A percentile compares a stretch with the other conserved stretches of the same genome.
These are phyloP conservation scores for Leccinum discolor DNA, from an alignment of 1,284 basidiomycete species.

Conservation along the genomic window DNA sequence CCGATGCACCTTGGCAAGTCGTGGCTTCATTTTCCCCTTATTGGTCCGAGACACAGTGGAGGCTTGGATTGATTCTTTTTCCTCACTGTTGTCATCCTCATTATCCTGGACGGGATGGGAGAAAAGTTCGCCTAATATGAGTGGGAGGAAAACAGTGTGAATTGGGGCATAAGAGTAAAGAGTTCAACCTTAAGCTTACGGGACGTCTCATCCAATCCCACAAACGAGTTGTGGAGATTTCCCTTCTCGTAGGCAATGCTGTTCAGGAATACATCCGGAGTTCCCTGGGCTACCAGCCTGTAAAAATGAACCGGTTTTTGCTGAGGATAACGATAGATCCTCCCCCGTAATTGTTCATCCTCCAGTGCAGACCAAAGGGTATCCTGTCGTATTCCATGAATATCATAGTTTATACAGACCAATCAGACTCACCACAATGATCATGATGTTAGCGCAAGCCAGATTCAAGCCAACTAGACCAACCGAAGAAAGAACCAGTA, in stretches of 20 bases:
- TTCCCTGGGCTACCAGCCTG: neutral
- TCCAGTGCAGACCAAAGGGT: slow-evolving; percentile 14
- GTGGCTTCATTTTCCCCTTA: neutral
- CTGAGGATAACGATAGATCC: slow-evolving; percentile 6
- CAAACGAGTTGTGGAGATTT: neutral
- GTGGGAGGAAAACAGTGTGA: neutral
- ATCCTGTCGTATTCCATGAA: slow-evolving; percentile 3
- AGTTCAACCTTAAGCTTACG: neutral
- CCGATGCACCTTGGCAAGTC: neutral
- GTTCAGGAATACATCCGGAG: neutral
- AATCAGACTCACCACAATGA: neutral
- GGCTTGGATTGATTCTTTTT: too few species aligned
- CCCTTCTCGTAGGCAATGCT: neutral
- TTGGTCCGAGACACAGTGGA: too few species aligned
- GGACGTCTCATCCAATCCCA: neutral
- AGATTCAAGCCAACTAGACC: neutral
- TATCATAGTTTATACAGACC: neutral
- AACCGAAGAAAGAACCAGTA: neutral
- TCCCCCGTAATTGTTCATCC: slow-evolving; percentile 5
- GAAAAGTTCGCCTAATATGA: neutral
- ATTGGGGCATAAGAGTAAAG: too few species aligned
- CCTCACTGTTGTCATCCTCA: too few species aligned
- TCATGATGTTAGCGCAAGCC: neutral
- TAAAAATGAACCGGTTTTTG: slow-evolving; percentile 13
- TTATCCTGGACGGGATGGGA: neutral